Conservation (phyloP, 257 asterid species). For the Primulina huaijiensis region DNA sequence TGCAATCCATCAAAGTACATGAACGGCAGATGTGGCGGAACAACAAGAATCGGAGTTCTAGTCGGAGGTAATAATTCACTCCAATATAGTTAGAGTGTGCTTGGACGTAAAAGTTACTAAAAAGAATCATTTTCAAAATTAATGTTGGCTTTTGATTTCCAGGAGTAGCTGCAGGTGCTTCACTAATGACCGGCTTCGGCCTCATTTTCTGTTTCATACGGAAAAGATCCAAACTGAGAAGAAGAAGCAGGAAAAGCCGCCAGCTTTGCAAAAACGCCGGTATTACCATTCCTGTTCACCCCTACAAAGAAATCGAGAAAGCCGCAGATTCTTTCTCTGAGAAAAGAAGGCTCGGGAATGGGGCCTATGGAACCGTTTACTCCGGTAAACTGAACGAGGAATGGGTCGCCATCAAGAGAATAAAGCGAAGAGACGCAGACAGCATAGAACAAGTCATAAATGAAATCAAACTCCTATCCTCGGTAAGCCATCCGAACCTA, state of each 20-base stretch:
- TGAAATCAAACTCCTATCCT: constrained; percentile 74
- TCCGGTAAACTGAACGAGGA: constrained; percentile 55
- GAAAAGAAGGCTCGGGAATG: constrained; percentile 62
- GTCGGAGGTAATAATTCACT: constrained; percentile 54
- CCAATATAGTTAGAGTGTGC: neutral
- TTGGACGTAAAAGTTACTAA: neutral
- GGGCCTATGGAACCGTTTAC: constrained; percentile 80
- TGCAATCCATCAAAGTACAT: constrained; percentile 70
- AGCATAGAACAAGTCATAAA: constrained; percentile 64
- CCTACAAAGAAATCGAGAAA: constrained; percentile 64
- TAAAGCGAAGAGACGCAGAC: constrained; percentile 41
- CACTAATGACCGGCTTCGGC: constrained; percentile 48
- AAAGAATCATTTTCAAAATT: too few relatives aligned
- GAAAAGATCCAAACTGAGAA: constrained; percentile 37
- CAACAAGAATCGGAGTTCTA: constrained; percentile 64
- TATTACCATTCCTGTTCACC: constrained; percentile 58
- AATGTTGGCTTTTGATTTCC: neutral
- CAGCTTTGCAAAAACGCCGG: constrained; percentile 54
- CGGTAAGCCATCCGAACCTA: constrained; percentile 73
- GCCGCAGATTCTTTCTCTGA: constrained; percentile 71
- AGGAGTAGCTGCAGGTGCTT: constrained; percentile 53
- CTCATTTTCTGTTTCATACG: constrained; percentile 51
- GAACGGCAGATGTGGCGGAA: constrained; percentile 82
- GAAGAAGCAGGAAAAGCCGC: constrained; percentile 38
- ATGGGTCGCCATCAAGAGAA: constrained; percentile 76